Evolutionary conservation across 345 rosid species (phyloP).

Genomic region (Bruguiera sexangula): DNA sequence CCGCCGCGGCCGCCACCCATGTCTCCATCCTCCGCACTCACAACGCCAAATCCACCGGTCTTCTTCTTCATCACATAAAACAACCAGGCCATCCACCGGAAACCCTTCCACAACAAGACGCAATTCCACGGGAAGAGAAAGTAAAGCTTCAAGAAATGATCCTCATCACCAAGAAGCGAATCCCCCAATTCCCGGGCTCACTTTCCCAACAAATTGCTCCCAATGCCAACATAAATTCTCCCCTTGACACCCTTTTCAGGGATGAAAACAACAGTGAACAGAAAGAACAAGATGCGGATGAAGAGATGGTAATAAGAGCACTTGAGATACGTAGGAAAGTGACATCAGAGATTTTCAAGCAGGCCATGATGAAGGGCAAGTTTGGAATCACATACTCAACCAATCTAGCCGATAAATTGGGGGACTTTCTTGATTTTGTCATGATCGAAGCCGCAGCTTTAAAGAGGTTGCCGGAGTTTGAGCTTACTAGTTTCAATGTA

Average conservation of each 20-base stretch:
- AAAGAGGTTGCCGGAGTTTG: constrained; percentile 57
- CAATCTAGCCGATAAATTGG: constrained; percentile 54
- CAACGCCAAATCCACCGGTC: constrained; percentile 47
- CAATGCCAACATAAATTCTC: constrained; percentile 27
- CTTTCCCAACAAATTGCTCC: constrained; percentile 37
- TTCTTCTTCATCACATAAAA: constrained; percentile 38
- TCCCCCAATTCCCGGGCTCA: constrained; percentile 71
- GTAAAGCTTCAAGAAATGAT: constrained; percentile 54
- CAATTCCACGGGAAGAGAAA: constrained; percentile 40
- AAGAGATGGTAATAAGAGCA: constrained; percentile 65
- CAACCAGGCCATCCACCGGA: constrained; percentile 13
- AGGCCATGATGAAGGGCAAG: constrained; percentile 60
- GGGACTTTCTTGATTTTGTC: constrained; percentile 61
- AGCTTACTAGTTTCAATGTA: constrained; percentile 45
- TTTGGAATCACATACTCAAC: constrained; percentile 79
- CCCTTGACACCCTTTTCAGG: constrained; percentile 38
- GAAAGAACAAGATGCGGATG: constrained; percentile 34
- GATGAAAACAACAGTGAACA: constrained; percentile 13
- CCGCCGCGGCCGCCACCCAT: constrained; percentile 14
- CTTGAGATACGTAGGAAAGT: constrained; percentile 71
- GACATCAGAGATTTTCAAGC: constrained; percentile 64
- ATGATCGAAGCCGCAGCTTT: constrained; percentile 81
- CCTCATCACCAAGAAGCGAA: constrained; percentile 45
- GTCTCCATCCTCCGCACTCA: constrained; percentile 44
- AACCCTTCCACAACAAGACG: constrained; percentile 10